phyloP scores from a whole-genome alignment of 2,329 filamentous ascomycete genomes.

The Aureobasidium sp. region DNA sequence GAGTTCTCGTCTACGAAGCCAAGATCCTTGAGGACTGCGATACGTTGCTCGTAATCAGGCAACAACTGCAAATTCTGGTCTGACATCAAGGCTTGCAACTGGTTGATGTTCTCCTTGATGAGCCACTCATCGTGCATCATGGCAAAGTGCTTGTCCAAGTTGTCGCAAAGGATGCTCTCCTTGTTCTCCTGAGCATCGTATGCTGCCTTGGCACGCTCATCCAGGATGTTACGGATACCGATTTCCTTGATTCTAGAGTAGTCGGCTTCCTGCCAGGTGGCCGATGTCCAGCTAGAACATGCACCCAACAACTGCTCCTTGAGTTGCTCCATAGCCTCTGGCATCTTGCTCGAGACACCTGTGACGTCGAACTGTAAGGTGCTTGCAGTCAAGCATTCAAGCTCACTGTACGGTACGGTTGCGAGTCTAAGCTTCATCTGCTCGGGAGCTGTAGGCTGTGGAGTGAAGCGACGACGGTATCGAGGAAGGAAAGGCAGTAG shows the following conservation, averaged over 20 bases:
- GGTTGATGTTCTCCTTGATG: slow-evolving; percentile 92
- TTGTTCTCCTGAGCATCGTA: slow-evolving; percentile 68
- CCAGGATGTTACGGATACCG: slow-evolving; percentile 80
- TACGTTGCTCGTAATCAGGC: slow-evolving; percentile 96
- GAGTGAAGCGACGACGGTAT: slow-evolving; percentile 73
- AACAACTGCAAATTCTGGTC: slow-evolving; percentile 97
- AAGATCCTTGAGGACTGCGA: slow-evolving; percentile 91
- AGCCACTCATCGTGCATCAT: slow-evolving; percentile 99
- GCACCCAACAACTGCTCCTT: slow-evolving; percentile 75
- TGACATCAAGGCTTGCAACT: slow-evolving; percentile 89
- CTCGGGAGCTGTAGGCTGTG: slow-evolving; percentile 70
- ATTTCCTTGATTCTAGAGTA: slow-evolving; percentile 86
- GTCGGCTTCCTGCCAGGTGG: slow-evolving; percentile 86
- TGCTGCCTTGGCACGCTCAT: slow-evolving; percentile 72
- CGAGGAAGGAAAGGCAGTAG: slow-evolving; percentile 82
- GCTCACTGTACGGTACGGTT: slow-evolving; percentile 77
- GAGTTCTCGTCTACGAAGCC: slow-evolving; percentile 90
- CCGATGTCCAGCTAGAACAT: slow-evolving; percentile 77
- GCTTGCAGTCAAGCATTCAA: slow-evolving; percentile 87
- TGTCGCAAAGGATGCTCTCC: slow-evolving; percentile 71
- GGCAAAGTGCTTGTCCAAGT: slow-evolving; percentile 92
- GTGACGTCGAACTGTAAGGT: slow-evolving; percentile 44
- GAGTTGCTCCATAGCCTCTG: slow-evolving; percentile 63
- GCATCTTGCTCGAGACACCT: slow-evolving; percentile 41
- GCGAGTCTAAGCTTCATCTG: slow-evolving; percentile 74